Evolutionary conservation across 2,329 filamentous ascomycete species (phyloP).

Genomic region (Sphaerulina populicola): DNA sequence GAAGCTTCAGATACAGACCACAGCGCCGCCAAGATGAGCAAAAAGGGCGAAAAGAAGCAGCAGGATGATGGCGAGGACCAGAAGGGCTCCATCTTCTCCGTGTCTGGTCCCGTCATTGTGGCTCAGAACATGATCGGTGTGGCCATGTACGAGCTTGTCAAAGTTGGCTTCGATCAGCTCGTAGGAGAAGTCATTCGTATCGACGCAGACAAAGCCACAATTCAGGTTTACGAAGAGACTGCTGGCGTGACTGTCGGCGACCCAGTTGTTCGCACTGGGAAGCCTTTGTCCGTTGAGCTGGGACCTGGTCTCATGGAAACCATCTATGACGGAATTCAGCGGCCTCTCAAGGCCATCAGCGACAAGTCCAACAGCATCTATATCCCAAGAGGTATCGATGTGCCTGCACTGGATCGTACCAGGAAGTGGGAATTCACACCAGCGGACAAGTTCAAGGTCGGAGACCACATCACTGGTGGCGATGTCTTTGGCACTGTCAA

Average conservation of each 20-base stretch:
- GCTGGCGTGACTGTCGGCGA: slow-evolving; percentile 95
- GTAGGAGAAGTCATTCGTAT: slow-evolving; percentile 98
- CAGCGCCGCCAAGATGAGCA: slow-evolving; percentile 32
- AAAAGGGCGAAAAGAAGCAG: slow-evolving; percentile 29
- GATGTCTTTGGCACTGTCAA: slow-evolving; percentile 92
- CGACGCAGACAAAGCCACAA: slow-evolving; percentile 87
- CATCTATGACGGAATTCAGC: slow-evolving; percentile 98
- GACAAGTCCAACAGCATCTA: slow-evolving; percentile 79
- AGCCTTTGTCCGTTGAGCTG: slow-evolving; percentile 94
- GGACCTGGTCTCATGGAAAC: slow-evolving; percentile 96
- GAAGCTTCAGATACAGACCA: slow-evolving; percentile 10
- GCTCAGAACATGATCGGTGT: slow-evolving; percentile 98
- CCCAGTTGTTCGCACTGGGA: slow-evolving; percentile 80
- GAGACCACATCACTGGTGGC: slow-evolving; percentile 92
- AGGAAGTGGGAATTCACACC: slow-evolving; percentile 98
- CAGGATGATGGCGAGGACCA: slow-evolving; percentile 46
- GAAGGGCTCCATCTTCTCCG: slow-evolving; percentile 61
- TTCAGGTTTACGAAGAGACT: slow-evolving; percentile 99
- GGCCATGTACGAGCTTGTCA: slow-evolving; percentile 98
- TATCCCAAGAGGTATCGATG: slow-evolving; percentile 86
- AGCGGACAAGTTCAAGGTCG: slow-evolving; percentile 66
- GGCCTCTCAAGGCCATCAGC: slow-evolving; percentile 79
- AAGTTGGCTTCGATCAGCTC: slow-evolving; percentile 82
- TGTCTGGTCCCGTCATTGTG: slow-evolving; percentile 82
- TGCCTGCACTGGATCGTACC: slow-evolving; percentile 77